A percentile compares a stretch with the other conserved stretches of the same genome.
These are phyloP conservation scores for Liquidambar formosana DNA, from an alignment of 164 flowering plant species.

Conservation along the genomic window DNA sequence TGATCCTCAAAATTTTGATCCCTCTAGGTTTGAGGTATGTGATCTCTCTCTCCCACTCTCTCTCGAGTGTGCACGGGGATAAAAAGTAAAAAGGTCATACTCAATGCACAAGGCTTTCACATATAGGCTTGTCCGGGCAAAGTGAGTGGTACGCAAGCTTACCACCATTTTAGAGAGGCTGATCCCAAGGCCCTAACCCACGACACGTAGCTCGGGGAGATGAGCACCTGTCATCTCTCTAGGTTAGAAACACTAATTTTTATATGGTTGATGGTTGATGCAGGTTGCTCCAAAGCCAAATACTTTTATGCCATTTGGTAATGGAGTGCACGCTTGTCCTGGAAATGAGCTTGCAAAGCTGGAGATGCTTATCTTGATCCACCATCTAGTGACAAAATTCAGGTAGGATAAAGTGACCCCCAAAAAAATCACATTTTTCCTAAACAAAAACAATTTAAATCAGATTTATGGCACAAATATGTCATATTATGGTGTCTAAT, in stretches of 20 bases:
- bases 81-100: too few relatives aligned
- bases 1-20: constrained; percentile 36
- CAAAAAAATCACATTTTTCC: neutral
- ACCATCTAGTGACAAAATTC: constrained; percentile 47
- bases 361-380: constrained; percentile 50
- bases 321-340: constrained; percentile 55
- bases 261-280: neutral
- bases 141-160: too few relatives aligned
- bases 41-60: too few relatives aligned
- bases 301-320: constrained; percentile 65
- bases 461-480: too few relatives aligned
- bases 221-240: too few relatives aligned
- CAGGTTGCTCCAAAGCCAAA: constrained; percentile 54
- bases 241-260: neutral
- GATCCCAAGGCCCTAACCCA: too few relatives aligned
- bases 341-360: constrained; percentile 65
- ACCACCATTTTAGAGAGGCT: too few relatives aligned
- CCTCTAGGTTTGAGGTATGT: constrained; percentile 41
- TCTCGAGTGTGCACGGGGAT: too few relatives aligned
- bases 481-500: too few relatives aligned
- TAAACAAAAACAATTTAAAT: neutral
- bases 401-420: constrained; percentile 26
- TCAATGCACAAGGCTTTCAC: too few relatives aligned
- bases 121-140: too few relatives aligned
- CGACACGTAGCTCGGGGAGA: too few relatives aligned